Conservation (phyloP, 2,329 filamentous ascomycete species). For the Coleophoma eucalyptorum region DNA sequence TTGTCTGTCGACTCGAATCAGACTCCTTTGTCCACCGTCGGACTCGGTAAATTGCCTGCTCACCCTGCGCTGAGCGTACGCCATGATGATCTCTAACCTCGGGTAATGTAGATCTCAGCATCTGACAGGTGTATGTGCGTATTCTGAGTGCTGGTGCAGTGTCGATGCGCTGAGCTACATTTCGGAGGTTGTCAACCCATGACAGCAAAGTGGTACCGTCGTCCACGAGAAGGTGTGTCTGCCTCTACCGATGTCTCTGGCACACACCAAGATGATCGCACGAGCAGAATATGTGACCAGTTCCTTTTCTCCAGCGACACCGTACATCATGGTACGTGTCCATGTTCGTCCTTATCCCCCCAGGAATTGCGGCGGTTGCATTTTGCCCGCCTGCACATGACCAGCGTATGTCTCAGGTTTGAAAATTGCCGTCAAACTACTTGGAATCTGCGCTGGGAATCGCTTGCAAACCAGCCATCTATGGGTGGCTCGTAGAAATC, state of each 20-base stretch:
- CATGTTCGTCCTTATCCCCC: too few species aligned
- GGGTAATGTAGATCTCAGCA: slow-evolving; percentile 25
- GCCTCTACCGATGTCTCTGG: neutral
- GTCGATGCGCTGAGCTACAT: neutral
- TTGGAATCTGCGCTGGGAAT: too few species aligned
- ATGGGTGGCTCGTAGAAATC: neutral
- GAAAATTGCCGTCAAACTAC: neutral
- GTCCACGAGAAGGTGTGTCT: neutral
- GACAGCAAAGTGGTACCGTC: too few species aligned
- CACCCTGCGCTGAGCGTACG: slow-evolving; percentile 13
- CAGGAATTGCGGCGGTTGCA: too few species aligned
- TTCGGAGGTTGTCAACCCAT: neutral
- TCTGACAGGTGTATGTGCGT: slow-evolving; percentile 17
- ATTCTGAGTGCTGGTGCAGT: neutral
- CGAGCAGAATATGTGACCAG: too few species aligned
- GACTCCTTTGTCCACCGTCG: slow-evolving; percentile 14
- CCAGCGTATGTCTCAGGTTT: neutral
- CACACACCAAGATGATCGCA: neutral
- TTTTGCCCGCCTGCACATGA: too few species aligned
- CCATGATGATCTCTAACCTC: slow-evolving; percentile 24
- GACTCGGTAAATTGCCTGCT: slow-evolving; percentile 3
- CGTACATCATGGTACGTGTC: too few species aligned
- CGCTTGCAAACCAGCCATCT: too few species aligned
- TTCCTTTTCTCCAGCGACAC: too few species aligned
- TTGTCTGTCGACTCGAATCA: slow-evolving; percentile 19